Evolutionary conservation across 495 filamentous ascomycete genomes (phyloP), one percentile per base, ranked within the genome.

Genomic region (Thermochaetoides thermophila): DNA sequence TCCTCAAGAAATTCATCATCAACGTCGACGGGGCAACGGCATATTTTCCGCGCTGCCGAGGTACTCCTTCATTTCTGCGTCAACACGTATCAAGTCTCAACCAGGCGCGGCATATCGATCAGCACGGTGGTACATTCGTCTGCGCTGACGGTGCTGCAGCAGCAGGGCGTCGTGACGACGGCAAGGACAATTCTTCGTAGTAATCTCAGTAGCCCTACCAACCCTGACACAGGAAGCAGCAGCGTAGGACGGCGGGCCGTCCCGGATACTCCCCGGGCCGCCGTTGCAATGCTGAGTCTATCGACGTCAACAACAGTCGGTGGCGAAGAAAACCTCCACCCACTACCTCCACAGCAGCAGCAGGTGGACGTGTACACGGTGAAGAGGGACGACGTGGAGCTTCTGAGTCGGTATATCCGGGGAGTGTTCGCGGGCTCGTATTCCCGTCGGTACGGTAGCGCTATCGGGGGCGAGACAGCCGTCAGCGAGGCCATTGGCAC

Each of bases 41-140:
- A 7, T 15, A 24, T 9, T 7, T 45, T 53, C 39, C 43, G 41
- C n/a, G 48, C 49, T 6, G 30, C 31, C 8, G 49, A 53, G 36
- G 41, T 45, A 10, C 31, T 49, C n/a, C 30, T 46, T 1, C 44
- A 48, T 15, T 53, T 53, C 25, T 53, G 49, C 27, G 46, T 53
- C 24, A 53, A 53, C 27, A 49, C 43, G 13, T 53, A 53, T 39
- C 7, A 39, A 5, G 35, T 37, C 7, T 31, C 31, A 11, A 38
- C 34, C 2, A 21, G 26, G 1, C 12, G 23, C 9, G 49, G 49
- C 5, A 17, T 39, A 9, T 26, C 39, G 14, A 35, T 27, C 7
- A 47, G 38, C n/a, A 26, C 14, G 12, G 32, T 43, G 2, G 37
- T 53, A 12, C 20, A 45, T 27, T 42, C 42, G 12, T 45, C 41